Evolutionary conservation across 2,329 filamentous ascomycete genomes (phyloP), one percentile per base, ranked within the genome.

Genomic region (Xylariomycetidae sp.): DNA sequence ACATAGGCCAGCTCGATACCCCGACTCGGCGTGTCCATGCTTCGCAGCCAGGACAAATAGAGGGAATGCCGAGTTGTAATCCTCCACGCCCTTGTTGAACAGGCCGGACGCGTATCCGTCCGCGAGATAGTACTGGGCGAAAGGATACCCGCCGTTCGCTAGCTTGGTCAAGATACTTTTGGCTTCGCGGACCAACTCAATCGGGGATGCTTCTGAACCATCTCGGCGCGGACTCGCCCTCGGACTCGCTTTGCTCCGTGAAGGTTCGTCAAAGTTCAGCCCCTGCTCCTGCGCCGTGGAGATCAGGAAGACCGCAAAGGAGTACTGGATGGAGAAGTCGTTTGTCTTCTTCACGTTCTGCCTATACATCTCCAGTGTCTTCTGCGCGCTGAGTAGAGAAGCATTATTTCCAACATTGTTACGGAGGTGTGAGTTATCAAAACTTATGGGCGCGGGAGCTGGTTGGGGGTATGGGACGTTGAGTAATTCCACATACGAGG

Each of bases 281-380:
- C 78, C 79, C 54, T 84, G 75, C 54, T 94, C 85, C 56, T 87
- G 83, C 25, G 90, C 89, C 2, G 87, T 82, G 29, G 89, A 85
- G 47, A 96, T 82, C 67, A 98, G 79, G 58, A 94, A 95, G 23
- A 96, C 76, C 2, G 92, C 92, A 61, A 98, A 96, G 19, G 94
- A 92, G 59, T 96, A 96, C 59, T 95, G 88, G 20, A 94, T 85
- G 4, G 84, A 81, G 12, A 82, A 72, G 58, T 95, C 88, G 42
- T 84, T 92, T 3, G 92, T 94, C 67, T 98, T 98, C 66, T 95
- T 96, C 38, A 95, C 86, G 53, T 96, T 98, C 35, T 83, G 82
- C 27, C 90, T 77, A 59, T 98, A 98, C 90, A 96, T 95, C 35
- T 96, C 89, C 30, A 98, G 74, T 2, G 92, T 98, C 63, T 96